These are phyloP conservation scores for Chaetoceros tenuissimus DNA, from an alignment of 108 stramenopile genomes.

Conservation along the genomic window DNA sequence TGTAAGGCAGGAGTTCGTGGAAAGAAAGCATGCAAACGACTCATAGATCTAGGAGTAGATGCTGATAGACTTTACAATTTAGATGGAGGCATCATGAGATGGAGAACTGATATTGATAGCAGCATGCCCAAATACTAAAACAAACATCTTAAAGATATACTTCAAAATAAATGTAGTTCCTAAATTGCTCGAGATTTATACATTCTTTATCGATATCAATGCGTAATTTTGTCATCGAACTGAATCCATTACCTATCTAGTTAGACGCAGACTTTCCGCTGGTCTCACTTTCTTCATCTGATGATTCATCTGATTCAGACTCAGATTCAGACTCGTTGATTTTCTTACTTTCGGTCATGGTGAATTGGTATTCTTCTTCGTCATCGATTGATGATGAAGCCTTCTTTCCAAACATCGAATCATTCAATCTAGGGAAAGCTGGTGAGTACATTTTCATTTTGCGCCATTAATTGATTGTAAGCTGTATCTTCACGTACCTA, in stretches of 20 bases:
- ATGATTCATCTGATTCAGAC: no score
- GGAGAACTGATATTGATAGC: slow-evolving; percentile 84
- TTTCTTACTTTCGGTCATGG: no score
- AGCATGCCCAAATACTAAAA: slow-evolving; percentile 83
- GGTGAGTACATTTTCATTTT: neutral
- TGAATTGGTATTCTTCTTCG: slow-evolving; percentile 20
- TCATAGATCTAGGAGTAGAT: slow-evolving; percentile 72
- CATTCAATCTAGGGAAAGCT: slow-evolving; percentile 36
- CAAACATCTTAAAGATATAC: no score
- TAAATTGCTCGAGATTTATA: no score
- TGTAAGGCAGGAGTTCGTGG: slow-evolving; percentile 90
- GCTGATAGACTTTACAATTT: slow-evolving; percentile 74
- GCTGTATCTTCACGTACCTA: slow-evolving; percentile 17
- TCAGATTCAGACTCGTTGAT: no score
- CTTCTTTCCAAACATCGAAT: slow-evolving; percentile 69
- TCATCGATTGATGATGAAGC: slow-evolving; percentile 41
- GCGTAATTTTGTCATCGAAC: neutral
- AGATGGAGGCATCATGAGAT: slow-evolving; percentile 87
- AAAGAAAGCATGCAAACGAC: slow-evolving; percentile 69
- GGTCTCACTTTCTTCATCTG: no score
- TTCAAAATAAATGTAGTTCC: no score
- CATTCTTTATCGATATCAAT: no score
- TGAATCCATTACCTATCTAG: neutral
- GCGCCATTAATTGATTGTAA: neutral
- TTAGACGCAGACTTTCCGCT: neutral